Conservation (phyloP, 441 rosid species). For the Francoa sonchifolia region DNA sequence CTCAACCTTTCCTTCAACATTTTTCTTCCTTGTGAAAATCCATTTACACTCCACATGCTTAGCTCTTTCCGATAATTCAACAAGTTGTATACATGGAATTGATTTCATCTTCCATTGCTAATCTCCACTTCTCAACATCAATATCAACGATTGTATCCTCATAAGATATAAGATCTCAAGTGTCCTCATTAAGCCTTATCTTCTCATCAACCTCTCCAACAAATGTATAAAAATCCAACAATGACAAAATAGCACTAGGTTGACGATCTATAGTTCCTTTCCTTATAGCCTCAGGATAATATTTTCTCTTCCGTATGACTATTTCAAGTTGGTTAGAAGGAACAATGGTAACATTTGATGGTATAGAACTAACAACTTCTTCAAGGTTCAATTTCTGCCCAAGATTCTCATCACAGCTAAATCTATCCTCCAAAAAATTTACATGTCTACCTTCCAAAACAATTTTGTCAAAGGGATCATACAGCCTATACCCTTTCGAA, state of each 20-base stretch:
- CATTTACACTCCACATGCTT: too few species aligned
- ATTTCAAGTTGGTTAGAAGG: too few species aligned
- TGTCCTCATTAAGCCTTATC: not conserved
- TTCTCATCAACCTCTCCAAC: not conserved
- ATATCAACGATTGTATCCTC: not conserved
- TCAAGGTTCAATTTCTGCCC: not conserved
- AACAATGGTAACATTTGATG: too few species aligned
- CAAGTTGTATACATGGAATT: too few species aligned
- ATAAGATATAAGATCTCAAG: not conserved
- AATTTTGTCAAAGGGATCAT: not conserved
- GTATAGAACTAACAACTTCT: not conserved
- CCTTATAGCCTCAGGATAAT: not conserved
- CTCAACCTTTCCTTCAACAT: too few species aligned
- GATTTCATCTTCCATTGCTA: not conserved
- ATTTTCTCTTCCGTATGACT: not conserved
- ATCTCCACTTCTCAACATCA: not conserved
- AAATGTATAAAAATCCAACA: not conserved
- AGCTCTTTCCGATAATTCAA: too few species aligned
- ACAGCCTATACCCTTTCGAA: not conserved
- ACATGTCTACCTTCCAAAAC: not conserved
- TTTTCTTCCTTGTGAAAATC: too few species aligned
- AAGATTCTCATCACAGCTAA: not conserved
- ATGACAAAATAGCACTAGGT: not conserved
- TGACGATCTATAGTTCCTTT: too few species aligned
- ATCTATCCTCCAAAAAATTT: not conserved